These are phyloP conservation scores for Physaria fendleri DNA, from an alignment of 345 rosid species.

Conservation along the genomic window DNA sequence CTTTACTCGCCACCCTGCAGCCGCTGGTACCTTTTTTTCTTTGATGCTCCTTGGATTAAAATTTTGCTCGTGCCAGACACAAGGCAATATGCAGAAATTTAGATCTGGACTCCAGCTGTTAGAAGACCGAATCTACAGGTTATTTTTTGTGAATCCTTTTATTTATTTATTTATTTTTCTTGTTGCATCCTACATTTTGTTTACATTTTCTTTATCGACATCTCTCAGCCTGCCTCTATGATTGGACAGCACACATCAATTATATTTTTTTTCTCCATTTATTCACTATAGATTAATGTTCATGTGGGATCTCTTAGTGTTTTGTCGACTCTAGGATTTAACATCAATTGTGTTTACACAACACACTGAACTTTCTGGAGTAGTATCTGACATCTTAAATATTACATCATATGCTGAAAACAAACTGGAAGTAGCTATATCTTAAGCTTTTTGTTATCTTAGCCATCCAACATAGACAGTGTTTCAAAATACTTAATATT, in stretches of 20 bases:
- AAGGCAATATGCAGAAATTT: conserved; percentile 80
- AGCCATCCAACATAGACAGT: not conserved
- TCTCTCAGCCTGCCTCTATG: conserved; percentile 9
- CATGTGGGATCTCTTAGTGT: conserved; percentile 7
- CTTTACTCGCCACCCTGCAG: conserved; percentile 95
- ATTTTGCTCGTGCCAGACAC: conserved; percentile 82
- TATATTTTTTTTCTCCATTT: not conserved
- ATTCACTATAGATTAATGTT: not conserved
- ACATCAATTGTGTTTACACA: conserved; percentile 4
- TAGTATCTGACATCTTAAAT: conserved; percentile 3
- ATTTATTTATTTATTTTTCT: too few species aligned
- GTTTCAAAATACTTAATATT: not conserved
- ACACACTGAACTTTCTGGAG: conserved; percentile 1
- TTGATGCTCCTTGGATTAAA: conserved; percentile 96
- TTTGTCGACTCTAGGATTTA: conserved; percentile 7
- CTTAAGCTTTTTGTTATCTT: not conserved
- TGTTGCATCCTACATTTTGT: not conserved
- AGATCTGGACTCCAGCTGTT: conserved; percentile 85
- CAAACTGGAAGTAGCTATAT: conserved; percentile 7
- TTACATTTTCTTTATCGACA: not conserved
- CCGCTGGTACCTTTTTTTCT: conserved; percentile 93
- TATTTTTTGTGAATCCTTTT: conserved; percentile 1
- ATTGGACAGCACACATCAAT: not conserved
- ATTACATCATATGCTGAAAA: conserved; percentile 4
- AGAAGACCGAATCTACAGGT: conserved; percentile 95